Evolutionary conservation across 2,329 filamentous ascomycete genomes (phyloP).

Genomic region (Aspergillus ustus): DNA sequence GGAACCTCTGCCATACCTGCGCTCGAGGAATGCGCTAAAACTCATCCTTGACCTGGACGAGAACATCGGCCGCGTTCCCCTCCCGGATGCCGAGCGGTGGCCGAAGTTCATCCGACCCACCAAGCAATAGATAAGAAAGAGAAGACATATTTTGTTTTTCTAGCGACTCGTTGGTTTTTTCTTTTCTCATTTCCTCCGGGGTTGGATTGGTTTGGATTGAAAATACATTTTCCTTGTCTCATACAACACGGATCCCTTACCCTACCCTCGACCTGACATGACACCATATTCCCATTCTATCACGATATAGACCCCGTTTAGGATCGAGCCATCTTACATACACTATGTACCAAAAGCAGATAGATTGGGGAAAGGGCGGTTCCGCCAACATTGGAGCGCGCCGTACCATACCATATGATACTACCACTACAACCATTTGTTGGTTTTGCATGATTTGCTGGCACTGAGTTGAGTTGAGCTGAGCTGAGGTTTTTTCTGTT

Average conservation of each 20-base stretch:
- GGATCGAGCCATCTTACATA: background rate
- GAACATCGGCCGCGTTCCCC: slow-evolving; percentile 79
- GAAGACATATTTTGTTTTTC: slow-evolving; percentile 28
- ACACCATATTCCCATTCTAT: background rate
- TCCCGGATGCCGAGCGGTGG: slow-evolving; percentile 53
- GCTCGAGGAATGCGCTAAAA: slow-evolving; percentile 90
- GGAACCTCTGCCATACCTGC: slow-evolving; percentile 67
- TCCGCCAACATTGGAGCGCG: background rate
- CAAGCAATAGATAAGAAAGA: slow-evolving; percentile 32
- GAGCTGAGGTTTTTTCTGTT: background rate
- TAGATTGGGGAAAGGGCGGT: slow-evolving; percentile 22
- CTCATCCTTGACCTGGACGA: slow-evolving; percentile 93
- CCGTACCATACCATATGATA: slow-evolving; percentile 1
- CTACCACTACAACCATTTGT: background rate
- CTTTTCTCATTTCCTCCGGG: slow-evolving; percentile 21
- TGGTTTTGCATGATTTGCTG: slow-evolving; percentile 16
- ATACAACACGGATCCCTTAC: slow-evolving; percentile 22
- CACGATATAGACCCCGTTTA: background rate
- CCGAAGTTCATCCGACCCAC: slow-evolving; percentile 40
- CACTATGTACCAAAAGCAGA: slow-evolving; percentile 24
- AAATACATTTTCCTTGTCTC: slow-evolving; percentile 27
- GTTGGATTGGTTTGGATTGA: slow-evolving; percentile 19
- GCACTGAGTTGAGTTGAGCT: background rate
- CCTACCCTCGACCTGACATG: slow-evolving; percentile 9
- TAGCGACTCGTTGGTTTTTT: slow-evolving; percentile 30